Base-by-base conservation (phyloP, 768 basidiomycete genomes). In the Trametes cubensis region DNA sequence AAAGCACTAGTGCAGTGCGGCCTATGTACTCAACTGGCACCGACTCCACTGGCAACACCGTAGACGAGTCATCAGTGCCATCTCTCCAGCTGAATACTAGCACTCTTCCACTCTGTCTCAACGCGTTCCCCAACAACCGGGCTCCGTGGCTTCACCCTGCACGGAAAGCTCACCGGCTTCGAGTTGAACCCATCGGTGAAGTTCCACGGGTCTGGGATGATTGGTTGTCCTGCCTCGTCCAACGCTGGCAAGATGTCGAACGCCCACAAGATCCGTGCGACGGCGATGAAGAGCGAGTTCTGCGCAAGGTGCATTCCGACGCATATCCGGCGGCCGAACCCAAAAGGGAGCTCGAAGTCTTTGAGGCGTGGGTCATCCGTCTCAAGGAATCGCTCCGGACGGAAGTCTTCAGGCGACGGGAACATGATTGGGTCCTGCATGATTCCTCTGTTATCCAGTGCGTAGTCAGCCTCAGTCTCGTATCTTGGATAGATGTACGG, bases 261-360 rank as follows among this genome's bases (percentile, higher is more conserved):
- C 8, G 60, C 59, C 65, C 60, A 68, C 15, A 72, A 59, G 1
- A 71, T 61, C 21, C 63, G 30, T 15, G 70, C 54, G 3, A 70
- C 58, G 26, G 59, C 38, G 20, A 72, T 66, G 60, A 68, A 72
- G 11, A 71, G 54, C 20, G 66, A 65, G 46, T 65, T 60, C 15
- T 58, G 55, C 23, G 70, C 71, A 39, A 72, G 65, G 49, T 71
- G 70, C 55, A 65, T 62, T 3, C 71, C 71, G 1, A 67, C 67
- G 62, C 71, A 72, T 15, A 70, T 61, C 81, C 88, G 81, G 74
- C 88, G 77, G 50, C 88, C 88, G 68, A 88, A 90, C 7, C 88
- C 88, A 73, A 89, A 90, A 67, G 83, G 85, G 49, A 85, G 70
- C 50, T 78, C 78, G 57, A 28, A 68, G 61, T 59, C 67, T 60